phyloP scores from a whole-genome alignment of 1,284 basidiomycete genomes.

The Neonothopanus nambi region DNA sequence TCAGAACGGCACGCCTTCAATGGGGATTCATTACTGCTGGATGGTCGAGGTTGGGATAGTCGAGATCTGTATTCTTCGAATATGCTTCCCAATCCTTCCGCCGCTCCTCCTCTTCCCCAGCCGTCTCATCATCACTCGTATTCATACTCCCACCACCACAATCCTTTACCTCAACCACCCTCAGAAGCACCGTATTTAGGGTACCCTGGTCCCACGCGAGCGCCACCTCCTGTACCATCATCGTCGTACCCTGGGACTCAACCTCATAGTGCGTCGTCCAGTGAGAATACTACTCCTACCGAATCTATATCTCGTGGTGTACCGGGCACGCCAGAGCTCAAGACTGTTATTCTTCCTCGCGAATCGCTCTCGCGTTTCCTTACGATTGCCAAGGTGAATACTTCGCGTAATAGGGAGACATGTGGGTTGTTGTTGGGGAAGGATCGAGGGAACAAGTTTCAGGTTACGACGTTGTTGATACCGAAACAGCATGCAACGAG shows the following conservation, averaged over 20 bases:
- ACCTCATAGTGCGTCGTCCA: conserved; percentile 15
- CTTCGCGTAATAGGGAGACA: conserved; percentile 46
- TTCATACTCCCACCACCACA: conserved; percentile 20
- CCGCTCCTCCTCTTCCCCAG: conserved; percentile 26
- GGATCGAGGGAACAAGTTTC: conserved; percentile 55
- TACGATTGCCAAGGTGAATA: conserved; percentile 55
- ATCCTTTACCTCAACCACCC: conserved; percentile 9
- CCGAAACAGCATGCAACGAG: conserved; percentile 84
- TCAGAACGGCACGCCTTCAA: conserved; percentile 14
- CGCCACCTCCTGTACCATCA: conserved; percentile 5
- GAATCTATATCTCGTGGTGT: conserved; percentile 15
- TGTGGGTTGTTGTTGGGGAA: conserved; percentile 57
- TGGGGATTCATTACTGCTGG: conserved; percentile 25
- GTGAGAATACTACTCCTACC: conserved; percentile 13
- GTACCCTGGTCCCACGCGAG: background rate
- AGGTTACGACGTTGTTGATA: conserved; percentile 76
- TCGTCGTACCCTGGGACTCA: conserved; percentile 4
- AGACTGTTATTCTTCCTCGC: conserved; percentile 65
- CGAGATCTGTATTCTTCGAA: conserved; percentile 29
- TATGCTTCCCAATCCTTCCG: conserved; percentile 32
- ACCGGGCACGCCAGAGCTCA: conserved; percentile 40
- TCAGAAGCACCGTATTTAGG: background rate
- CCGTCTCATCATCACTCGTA: conserved; percentile 26
- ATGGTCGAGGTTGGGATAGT: conserved; percentile 10
- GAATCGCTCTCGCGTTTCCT: conserved; percentile 74